Evolutionary conservation across 2,329 filamentous ascomycete genomes (phyloP).

Genomic region (Aspergillus cejpii): DNA sequence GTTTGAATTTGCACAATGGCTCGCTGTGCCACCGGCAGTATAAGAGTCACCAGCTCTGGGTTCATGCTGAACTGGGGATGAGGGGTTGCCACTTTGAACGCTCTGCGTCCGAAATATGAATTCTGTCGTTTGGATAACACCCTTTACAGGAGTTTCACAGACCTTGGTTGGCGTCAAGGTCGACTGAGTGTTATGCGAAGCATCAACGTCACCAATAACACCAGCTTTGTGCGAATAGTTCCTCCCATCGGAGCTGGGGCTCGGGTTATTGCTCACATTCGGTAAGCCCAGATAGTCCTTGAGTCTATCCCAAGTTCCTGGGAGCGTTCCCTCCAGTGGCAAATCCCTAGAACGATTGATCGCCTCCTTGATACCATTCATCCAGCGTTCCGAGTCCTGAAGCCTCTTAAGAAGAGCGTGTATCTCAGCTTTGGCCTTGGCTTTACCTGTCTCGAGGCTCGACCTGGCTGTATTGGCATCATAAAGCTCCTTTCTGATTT

Average conservation of each 20-base stretch:
- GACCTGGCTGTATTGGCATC: slow-evolving; percentile 10
- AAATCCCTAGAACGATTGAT: slow-evolving; percentile 15
- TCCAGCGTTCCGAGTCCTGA: slow-evolving; percentile 22
- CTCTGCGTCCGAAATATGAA: slow-evolving; percentile 16
- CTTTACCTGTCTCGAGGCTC: slow-evolving; percentile 17
- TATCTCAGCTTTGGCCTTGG: slow-evolving; percentile 21
- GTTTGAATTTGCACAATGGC: background rate
- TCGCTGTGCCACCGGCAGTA: no score
- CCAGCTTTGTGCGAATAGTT: background rate
- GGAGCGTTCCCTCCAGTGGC: slow-evolving; percentile 13
- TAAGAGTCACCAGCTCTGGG: background rate
- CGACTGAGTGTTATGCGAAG: background rate
- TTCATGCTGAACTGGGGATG: slow-evolving; percentile 6
- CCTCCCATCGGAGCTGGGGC: background rate
- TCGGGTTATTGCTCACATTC: background rate
- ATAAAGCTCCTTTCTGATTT: slow-evolving; percentile 8
- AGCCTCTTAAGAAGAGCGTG: slow-evolving; percentile 20
- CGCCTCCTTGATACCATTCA: slow-evolving; percentile 17
- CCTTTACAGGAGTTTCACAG: background rate
- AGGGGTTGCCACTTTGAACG: slow-evolving; percentile 8
- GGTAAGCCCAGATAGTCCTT: slow-evolving; percentile 13
- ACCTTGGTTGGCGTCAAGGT: slow-evolving; percentile 1
- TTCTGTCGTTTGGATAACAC: slow-evolving; percentile 13
- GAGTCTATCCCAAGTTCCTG: slow-evolving; percentile 17
- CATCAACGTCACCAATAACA: background rate